Percentiles rank a stretch among this genome's conserved stretches.
Evolutionary conservation across 306 rosid genomes (phyloP).

Genomic region (Datisca glomerata): DNA sequence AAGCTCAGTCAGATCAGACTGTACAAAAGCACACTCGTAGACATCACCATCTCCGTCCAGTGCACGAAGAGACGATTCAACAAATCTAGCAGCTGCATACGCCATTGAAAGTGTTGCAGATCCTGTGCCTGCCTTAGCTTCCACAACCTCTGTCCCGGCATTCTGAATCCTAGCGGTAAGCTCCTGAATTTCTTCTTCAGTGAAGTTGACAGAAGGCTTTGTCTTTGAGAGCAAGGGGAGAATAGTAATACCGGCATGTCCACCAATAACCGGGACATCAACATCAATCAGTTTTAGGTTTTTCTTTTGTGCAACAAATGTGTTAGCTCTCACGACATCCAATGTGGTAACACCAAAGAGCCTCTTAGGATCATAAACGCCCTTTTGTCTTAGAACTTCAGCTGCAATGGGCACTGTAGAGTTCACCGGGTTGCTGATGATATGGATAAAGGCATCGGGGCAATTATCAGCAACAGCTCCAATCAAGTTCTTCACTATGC

Average conservation of each 20-base stretch:
- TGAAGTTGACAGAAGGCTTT: conserved; percentile 55
- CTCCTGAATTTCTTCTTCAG: conserved; percentile 63
- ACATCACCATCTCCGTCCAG: conserved; percentile 95
- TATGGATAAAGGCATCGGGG: conserved; percentile 80
- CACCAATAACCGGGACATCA: conserved; percentile 91
- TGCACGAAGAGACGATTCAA: conserved; percentile 90
- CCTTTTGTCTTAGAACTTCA: conserved; percentile 68
- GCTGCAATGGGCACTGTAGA: conserved; percentile 95
- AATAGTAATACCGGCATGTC: conserved; percentile 95
- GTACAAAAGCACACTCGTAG: conserved; percentile 71
- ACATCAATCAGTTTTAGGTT: conserved; percentile 87
- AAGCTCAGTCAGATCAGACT: conserved; percentile 80
- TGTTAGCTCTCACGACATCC: conserved; percentile 99
- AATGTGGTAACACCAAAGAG: conserved; percentile 90
- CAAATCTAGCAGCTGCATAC: conserved; percentile 95
- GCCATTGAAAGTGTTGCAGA: conserved; percentile 99
- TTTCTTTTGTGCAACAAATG: conserved; percentile 91
- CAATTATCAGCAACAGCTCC: conserved; percentile 89
- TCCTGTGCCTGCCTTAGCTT: conserved; percentile 97
- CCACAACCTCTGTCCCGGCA: conserved; percentile 98
- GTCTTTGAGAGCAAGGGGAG: conserved; percentile 84
- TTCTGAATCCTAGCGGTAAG: conserved; percentile 83
- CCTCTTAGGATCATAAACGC: conserved; percentile 87
- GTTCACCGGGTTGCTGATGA: conserved; percentile 93
- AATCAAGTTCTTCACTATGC: conserved; percentile 74